A percentile compares a stretch with the other conserved stretches of the same genome.
Evolutionary conservation across 1,284 basidiomycete genomes (phyloP).

Genomic region (Phlebopus sp.): DNA sequence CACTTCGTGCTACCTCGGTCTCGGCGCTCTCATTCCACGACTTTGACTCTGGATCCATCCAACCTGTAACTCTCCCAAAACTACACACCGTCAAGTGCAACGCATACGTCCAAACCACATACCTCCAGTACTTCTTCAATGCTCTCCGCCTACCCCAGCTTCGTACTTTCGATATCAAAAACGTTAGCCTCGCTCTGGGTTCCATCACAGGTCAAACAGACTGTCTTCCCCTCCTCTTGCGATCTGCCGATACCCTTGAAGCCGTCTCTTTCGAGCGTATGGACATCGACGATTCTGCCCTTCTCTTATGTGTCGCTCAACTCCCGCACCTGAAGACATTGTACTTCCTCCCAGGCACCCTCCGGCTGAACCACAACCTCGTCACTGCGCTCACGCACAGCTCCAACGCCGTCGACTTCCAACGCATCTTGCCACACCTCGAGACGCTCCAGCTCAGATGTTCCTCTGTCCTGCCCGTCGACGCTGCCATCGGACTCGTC

Average conservation of each 20-base stretch:
- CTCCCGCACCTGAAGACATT: slow-evolving; percentile 20
- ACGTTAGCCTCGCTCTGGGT: slow-evolving; percentile 28
- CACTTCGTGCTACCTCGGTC: slow-evolving; percentile 25
- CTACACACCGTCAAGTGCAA: slow-evolving; percentile 27
- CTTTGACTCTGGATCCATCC: slow-evolving; percentile 9
- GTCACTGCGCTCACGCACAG: slow-evolving; percentile 17
- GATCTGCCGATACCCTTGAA: slow-evolving; percentile 32
- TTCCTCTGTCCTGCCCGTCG: slow-evolving; percentile 23
- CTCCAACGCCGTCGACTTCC: background rate
- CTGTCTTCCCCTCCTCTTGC: slow-evolving; percentile 24
- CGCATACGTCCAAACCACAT: slow-evolving; percentile 28
- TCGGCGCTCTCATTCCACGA: slow-evolving; percentile 20
- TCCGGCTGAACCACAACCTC: slow-evolving; percentile 31
- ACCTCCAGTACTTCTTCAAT: slow-evolving; percentile 26
- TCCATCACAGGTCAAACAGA: slow-evolving; percentile 26
- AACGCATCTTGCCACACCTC: slow-evolving; percentile 24
- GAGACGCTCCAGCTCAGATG: slow-evolving; percentile 27
- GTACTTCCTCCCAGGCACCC: slow-evolving; percentile 23
- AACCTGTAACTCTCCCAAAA: slow-evolving; percentile 24
- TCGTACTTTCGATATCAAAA: slow-evolving; percentile 24
- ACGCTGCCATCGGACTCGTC: slow-evolving; percentile 24
- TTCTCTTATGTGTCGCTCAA: slow-evolving; percentile 23
- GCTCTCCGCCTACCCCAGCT: slow-evolving; percentile 25
- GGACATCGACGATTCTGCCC: slow-evolving; percentile 20
- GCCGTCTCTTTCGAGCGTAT: slow-evolving; percentile 22